These are phyloP conservation scores for Emydomyces testavorans DNA, from an alignment of 2,329 filamentous ascomycete species.

Conservation along the genomic window DNA sequence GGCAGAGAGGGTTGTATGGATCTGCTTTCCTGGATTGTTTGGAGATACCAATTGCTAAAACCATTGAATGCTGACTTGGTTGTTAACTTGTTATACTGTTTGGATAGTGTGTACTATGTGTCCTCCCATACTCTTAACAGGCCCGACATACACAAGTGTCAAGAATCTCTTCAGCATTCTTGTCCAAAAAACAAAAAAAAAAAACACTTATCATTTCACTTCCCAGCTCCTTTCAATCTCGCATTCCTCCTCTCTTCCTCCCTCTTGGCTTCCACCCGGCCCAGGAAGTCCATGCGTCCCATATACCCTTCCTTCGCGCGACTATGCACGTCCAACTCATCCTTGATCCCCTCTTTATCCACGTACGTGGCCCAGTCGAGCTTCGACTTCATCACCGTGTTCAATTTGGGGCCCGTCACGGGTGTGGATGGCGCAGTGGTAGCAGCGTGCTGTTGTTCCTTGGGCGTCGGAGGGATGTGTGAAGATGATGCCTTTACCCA, in stretches of 20 bases:
- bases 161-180: background rate
- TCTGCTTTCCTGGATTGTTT: background rate
- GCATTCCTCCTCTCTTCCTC: constrained; percentile 45
- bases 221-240: constrained; percentile 10
- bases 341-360: constrained; percentile 48
- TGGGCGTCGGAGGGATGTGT: constrained; percentile 17
- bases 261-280: constrained; percentile 43
- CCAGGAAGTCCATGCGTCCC: constrained; percentile 52
- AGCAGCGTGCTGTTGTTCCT: constrained; percentile 15
- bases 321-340: constrained; percentile 50
- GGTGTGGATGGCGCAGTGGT: constrained; percentile 21
- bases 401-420: constrained; percentile 47
- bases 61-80: background rate
- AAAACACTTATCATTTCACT: background rate
- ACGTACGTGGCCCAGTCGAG: constrained; percentile 56
- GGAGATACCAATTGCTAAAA: background rate
- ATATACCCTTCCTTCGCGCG: constrained; percentile 52
- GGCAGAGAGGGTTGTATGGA: background rate
- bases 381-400: constrained; percentile 54
- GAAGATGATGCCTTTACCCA: constrained; percentile 27
- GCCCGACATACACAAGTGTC: background rate
- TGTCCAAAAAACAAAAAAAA: too few species aligned
- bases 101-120: background rate
- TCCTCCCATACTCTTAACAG: background rate
- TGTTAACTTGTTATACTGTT: background rate